Evolutionary conservation across 768 basidiomycete species (phyloP).

Genomic region (Cystoderma amianthinum): DNA sequence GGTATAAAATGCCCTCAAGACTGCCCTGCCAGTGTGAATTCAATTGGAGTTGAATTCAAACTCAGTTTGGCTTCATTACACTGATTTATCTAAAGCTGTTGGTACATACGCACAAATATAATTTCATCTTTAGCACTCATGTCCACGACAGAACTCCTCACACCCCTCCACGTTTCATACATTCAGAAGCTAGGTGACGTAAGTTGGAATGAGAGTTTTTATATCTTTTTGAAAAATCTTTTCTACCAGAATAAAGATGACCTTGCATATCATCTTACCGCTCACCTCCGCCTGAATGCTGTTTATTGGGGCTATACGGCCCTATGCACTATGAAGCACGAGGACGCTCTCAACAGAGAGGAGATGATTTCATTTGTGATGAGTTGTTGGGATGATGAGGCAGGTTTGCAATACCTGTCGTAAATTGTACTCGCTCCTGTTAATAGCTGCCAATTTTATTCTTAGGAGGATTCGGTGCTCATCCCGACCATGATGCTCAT

Average conservation of each 20-base stretch:
- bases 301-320: constrained; percentile 96
- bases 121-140: neutral
- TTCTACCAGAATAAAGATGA: constrained; percentile 80
- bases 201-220: no score
- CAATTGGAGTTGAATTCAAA: no score
- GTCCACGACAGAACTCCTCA: constrained; percentile 16
- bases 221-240: neutral
- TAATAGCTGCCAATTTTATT: neutral
- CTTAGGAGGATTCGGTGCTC: constrained; percentile 85
- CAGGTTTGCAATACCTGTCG: constrained; percentile 36
- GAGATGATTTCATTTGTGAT: constrained; percentile 88
- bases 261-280: constrained; percentile 81
- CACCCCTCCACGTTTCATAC: constrained; percentile 64
- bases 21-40: no score
- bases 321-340: constrained; percentile 68
- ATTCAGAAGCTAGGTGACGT: constrained; percentile 73
- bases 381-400: constrained; percentile 92
- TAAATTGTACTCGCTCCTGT: neutral
- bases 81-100: neutral
- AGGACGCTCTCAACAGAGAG: constrained; percentile 73
- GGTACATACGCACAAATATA: neutral
- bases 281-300: constrained; percentile 92
- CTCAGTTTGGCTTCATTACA: no score
- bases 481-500: constrained; percentile 91
- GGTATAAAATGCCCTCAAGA: no score